Conservation (phyloP, 768 basidiomycete genomes). For the Rhizopogon vesiculosus region DNA sequence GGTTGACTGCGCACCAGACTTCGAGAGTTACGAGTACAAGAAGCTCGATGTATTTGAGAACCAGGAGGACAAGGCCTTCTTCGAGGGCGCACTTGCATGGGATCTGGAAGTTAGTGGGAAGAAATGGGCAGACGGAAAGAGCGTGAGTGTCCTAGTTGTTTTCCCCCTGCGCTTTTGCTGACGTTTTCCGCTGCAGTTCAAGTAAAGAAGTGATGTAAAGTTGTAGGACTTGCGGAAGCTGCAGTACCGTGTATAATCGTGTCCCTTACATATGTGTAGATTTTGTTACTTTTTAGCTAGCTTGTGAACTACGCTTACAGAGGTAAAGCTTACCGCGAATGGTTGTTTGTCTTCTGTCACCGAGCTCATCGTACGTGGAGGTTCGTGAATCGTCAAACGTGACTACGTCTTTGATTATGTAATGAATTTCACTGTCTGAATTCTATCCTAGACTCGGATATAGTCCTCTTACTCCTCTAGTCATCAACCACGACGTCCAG, state of each 20-base stretch:
- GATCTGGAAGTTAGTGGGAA: constrained; percentile 86
- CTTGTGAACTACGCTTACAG: neutral
- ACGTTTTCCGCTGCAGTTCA: constrained; percentile 20
- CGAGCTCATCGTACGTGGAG: too few species aligned
- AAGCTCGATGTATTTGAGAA: constrained; percentile 66
- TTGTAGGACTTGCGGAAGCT: neutral
- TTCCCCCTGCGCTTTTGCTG: neutral
- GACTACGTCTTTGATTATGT: too few species aligned
- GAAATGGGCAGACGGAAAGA: constrained; percentile 89
- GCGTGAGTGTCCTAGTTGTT: constrained; percentile 47
- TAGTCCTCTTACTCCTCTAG: too few species aligned
- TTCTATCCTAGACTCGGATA: too few species aligned
- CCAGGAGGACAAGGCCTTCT: constrained; percentile 78
- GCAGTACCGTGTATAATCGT: constrained; percentile 1
- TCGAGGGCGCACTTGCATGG: constrained; percentile 92
- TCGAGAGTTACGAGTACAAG: constrained; percentile 81
- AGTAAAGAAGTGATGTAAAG: constrained; percentile 13
- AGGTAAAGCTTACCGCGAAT: too few species aligned
- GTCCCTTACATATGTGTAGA: neutral
- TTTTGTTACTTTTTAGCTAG: neutral
- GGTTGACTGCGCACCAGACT: constrained; percentile 83
- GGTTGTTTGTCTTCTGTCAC: too few species aligned
- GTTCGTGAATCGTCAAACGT: too few species aligned
- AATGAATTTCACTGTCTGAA: too few species aligned
- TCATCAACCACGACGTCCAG: too few species aligned